Evolutionary conservation across 176 grass and related monocot genomes (phyloP).

Genomic region (Bolboschoenus planiculmis): DNA sequence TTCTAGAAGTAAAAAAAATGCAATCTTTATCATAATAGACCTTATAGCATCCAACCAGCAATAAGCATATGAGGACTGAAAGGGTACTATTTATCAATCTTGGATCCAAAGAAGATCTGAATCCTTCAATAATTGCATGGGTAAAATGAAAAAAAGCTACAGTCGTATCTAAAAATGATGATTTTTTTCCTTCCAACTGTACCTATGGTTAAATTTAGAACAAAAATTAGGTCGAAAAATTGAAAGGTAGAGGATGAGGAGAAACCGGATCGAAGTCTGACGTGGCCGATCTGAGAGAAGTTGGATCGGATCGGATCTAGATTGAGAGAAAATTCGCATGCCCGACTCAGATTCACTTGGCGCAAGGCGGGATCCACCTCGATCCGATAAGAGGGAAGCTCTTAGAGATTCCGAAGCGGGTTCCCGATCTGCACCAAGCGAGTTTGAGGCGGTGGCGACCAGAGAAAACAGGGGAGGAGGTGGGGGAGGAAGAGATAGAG

Average conservation of each 20-base stretch:
- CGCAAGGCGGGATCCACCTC: slow-evolving; percentile 94
- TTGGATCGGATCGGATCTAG: slow-evolving; percentile 3
- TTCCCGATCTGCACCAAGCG: slow-evolving; percentile 99
- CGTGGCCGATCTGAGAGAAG: background rate
- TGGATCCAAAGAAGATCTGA: background rate
- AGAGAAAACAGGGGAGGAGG: background rate
- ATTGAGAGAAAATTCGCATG: slow-evolving; percentile 24
- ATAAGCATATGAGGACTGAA: background rate
- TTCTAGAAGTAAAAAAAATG: background rate
- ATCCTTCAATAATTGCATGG: background rate
- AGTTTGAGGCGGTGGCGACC: slow-evolving; percentile 77
- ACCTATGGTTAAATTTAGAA: background rate
- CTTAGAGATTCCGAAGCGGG: slow-evolving; percentile 28
- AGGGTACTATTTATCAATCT: background rate
- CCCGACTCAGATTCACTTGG: slow-evolving; percentile 99
- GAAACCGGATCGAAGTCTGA: background rate
- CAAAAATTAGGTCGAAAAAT: background rate
- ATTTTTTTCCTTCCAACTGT: background rate
- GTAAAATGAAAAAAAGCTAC: background rate
- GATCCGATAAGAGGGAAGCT: slow-evolving; percentile 17
- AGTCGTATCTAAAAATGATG: background rate
- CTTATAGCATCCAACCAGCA: background rate
- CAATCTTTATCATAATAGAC: background rate
- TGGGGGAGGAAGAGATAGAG: background rate
- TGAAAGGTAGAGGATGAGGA: background rate